phyloP scores from a whole-genome alignment of 1,284 basidiomycete species.

The Golubevia sp. region DNA sequence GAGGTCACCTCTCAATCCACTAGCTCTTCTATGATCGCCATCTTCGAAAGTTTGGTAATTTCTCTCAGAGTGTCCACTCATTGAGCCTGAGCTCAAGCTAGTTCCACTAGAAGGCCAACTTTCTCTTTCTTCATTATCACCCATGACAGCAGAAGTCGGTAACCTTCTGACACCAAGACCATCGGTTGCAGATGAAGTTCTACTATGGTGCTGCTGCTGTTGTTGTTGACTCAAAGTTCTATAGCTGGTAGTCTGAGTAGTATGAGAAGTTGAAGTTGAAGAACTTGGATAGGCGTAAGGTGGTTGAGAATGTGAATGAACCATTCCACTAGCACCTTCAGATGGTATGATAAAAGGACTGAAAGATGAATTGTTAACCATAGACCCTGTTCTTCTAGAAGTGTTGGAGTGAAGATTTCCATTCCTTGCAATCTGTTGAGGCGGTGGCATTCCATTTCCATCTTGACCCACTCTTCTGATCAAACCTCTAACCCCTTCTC shows the following conservation, averaged over 20 bases:
- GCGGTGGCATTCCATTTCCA: too few relatives aligned
- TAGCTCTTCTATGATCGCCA: not conserved
- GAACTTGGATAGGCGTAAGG: conserved; percentile 6
- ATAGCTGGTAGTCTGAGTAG: not conserved
- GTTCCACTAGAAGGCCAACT: conserved; percentile 33
- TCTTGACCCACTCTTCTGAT: too few relatives aligned
- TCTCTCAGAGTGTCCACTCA: conserved; percentile 12
- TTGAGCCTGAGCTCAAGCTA: conserved; percentile 9
- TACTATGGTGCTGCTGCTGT: too few relatives aligned
- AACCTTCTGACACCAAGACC: conserved; percentile 7
- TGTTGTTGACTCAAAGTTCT: not conserved
- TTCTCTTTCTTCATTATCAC: conserved; percentile 30
- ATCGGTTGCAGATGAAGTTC: conserved; percentile 18
- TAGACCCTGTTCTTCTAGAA: too few relatives aligned
- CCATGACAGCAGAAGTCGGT: conserved; percentile 5
- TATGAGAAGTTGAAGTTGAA: not conserved
- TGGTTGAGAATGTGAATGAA: not conserved
- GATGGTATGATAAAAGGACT: too few relatives aligned
- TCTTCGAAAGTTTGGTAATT: not conserved
- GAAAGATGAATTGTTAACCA: too few relatives aligned
- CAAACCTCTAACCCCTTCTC: too few relatives aligned
- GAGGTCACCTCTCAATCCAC: not conserved
- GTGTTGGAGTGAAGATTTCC: too few relatives aligned
- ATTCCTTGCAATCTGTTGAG: too few relatives aligned
- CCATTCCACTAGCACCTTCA: too few relatives aligned